Percentiles rank a stretch among this genome's conserved stretches.
These are phyloP conservation scores for Aegle marmelos DNA, from an alignment of 345 rosid species.

Conservation along the genomic window DNA sequence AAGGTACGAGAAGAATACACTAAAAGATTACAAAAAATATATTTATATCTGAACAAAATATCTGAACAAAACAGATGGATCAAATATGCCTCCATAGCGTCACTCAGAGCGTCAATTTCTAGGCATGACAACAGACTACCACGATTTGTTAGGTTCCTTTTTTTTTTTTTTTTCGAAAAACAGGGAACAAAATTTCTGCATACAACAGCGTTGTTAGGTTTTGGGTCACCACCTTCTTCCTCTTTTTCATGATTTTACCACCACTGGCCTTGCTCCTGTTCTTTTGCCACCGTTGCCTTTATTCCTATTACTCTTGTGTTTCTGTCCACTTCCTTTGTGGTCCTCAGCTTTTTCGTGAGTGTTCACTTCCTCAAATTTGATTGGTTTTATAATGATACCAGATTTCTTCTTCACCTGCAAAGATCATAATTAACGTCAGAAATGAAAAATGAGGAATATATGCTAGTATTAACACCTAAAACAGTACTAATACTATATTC, in stretches of 20 bases:
- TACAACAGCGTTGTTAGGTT: background rate
- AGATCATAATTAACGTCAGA: background rate
- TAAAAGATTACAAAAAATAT: background rate
- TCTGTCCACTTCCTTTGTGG: constrained; percentile 31
- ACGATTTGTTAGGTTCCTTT: background rate
- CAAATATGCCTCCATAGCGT: background rate
- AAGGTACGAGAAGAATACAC: background rate
- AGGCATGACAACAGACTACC: no score
- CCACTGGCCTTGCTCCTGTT: background rate
- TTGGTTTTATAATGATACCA: constrained; percentile 76
- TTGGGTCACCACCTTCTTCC: no score
- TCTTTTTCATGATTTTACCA: constrained; percentile 15
- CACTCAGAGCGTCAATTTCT: no score
- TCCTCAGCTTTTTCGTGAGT: constrained; percentile 49
- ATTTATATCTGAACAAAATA: background rate
- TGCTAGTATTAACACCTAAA: background rate
- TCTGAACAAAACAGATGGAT: no score
- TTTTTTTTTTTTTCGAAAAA: background rate
- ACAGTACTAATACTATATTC: background rate
- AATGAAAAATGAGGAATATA: background rate
- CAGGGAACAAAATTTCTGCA: constrained; percentile 4
- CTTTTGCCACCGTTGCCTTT: constrained; percentile 18
- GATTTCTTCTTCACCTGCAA: constrained; percentile 76
- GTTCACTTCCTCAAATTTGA: constrained; percentile 67
- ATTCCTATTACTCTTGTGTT: constrained; percentile 28